These are phyloP conservation scores for Aspergillus novofumigatus DNA, from an alignment of 2,329 filamentous ascomycete genomes.

Conservation along the genomic window DNA sequence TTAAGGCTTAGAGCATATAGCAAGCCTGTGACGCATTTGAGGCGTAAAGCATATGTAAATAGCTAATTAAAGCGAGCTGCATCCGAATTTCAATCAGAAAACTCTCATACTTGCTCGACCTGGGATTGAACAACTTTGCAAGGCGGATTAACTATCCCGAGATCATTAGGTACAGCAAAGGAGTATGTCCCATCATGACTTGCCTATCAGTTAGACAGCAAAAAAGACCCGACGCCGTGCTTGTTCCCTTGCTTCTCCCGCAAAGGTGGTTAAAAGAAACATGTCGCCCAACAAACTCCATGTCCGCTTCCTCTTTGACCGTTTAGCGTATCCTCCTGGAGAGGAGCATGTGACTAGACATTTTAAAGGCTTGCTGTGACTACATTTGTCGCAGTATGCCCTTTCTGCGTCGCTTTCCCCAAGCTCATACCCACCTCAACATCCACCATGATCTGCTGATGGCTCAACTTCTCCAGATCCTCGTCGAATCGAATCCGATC, in stretches of 20 bases:
- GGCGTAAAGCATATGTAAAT: neutral
- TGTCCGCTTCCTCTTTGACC: neutral
- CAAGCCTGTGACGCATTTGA: neutral
- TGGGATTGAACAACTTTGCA: neutral
- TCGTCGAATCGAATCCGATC: constrained; percentile 38
- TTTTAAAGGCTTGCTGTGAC: neutral
- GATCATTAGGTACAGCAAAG: neutral
- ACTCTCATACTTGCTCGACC: neutral
- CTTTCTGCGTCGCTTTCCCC: constrained; percentile 10
- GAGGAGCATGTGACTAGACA: neutral
- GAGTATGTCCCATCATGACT: neutral
- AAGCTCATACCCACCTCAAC: constrained; percentile 41
- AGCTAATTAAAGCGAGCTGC: neutral
- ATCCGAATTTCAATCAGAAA: neutral
- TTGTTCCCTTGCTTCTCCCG: neutral
- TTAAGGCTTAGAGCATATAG: neutral
- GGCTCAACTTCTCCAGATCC: constrained; percentile 31
- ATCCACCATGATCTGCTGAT: constrained; percentile 31
- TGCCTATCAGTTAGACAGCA: neutral
- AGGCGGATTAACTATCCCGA: neutral
- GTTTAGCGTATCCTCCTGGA: neutral
- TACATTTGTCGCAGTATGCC: neutral
- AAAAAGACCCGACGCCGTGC: neutral
- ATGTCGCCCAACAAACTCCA: neutral
- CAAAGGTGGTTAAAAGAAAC: neutral